Percentiles rank a stretch among this genome's conserved stretches.
Evolutionary conservation across 129 eudicot genomes (phyloP).

Genomic region (Flaveria bidentis): DNA sequence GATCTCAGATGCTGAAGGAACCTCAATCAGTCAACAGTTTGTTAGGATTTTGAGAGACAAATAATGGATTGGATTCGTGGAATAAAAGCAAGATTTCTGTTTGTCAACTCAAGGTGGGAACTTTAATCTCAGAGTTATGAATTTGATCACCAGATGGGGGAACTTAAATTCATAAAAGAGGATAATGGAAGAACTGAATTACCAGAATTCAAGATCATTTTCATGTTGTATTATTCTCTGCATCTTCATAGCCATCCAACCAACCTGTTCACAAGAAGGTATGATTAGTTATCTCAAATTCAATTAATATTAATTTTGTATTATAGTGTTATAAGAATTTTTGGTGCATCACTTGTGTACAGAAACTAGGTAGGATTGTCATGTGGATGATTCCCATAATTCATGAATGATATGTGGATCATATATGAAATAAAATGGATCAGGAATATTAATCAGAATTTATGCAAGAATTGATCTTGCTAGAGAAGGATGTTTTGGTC

Average conservation of each 20-base stretch:
- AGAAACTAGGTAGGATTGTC: background rate
- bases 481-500: constrained; percentile 13
- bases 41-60: constrained; percentile 16
- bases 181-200: constrained; percentile 57
- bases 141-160: constrained; percentile 46
- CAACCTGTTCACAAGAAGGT: constrained; percentile 64
- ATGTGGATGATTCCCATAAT: constrained; percentile 11
- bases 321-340: background rate
- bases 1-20: constrained; percentile 26
- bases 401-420: constrained; percentile 27
- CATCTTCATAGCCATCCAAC: constrained; percentile 42
- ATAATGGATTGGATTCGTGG: constrained; percentile 32
- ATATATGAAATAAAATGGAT: constrained; percentile 4
- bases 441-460: constrained; percentile 8
- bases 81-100: constrained; percentile 14
- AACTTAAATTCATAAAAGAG: constrained; percentile 23
- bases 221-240: constrained; percentile 42
- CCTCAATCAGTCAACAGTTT: constrained; percentile 23
- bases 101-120: constrained; percentile 22
- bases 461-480: constrained; percentile 15
- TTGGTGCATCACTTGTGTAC: background rate
- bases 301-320: background rate
- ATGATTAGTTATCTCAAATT: constrained; percentile 21
- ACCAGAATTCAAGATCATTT: constrained; percentile 37
- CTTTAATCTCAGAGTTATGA: constrained; percentile 22